Percentiles rank a stretch among this genome's conserved stretches.
phyloP scores from a whole-genome alignment of 441 rosid species.

The Brassica balearica region DNA sequence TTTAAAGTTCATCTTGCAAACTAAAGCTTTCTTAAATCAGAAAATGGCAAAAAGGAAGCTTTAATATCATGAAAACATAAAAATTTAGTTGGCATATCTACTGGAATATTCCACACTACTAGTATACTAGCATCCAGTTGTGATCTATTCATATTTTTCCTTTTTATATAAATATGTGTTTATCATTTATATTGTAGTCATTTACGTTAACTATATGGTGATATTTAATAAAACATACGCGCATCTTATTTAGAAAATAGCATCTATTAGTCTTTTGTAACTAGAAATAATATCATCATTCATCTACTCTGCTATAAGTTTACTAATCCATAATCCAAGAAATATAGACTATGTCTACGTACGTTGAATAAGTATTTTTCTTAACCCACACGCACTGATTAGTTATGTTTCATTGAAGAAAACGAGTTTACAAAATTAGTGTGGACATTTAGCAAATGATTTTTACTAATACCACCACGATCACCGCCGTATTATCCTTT shows the following conservation, averaged over 20 bases:
- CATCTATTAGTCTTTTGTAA: background rate
- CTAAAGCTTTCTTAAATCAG: conserved; percentile 8
- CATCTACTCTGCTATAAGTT: background rate
- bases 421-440: background rate
- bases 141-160: background rate
- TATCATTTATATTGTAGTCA: background rate
- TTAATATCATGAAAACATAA: conserved; percentile 13
- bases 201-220: background rate
- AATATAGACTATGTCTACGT: background rate
- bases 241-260: background rate
- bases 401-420: background rate
- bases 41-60: conserved; percentile 7
- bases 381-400: background rate
- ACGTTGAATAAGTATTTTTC: background rate
- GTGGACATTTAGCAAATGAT: background rate
- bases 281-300: background rate
- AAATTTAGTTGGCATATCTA: conserved; percentile 30
- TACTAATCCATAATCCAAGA: background rate
- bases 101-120: conserved; percentile 34
- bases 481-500: conserved; percentile 6
- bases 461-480: conserved; percentile 7
- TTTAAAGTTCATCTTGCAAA: conserved; percentile 22
- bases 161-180: background rate
- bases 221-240: background rate
- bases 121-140: background rate